Evolutionary conservation across 2,329 filamentous ascomycete species (phyloP).

Genomic region (Alternaria sp.): DNA sequence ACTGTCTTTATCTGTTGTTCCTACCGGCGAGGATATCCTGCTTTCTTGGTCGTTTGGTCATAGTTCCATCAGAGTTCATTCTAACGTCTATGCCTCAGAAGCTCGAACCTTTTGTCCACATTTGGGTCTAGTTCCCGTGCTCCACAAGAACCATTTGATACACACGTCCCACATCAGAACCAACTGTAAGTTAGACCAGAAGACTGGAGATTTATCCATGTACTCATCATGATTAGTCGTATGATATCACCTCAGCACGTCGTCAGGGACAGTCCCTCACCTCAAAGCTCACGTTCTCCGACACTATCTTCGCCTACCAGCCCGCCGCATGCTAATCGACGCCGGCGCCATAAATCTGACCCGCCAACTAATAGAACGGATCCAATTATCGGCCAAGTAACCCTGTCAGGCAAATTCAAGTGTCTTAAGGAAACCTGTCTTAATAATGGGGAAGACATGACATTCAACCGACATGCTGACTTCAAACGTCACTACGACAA

Average conservation of each 20-base stretch:
- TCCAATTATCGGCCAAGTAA: conserved; percentile 36
- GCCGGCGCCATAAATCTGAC: neutral
- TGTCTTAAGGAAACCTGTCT: conserved; percentile 32
- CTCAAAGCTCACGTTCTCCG: neutral
- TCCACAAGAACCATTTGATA: neutral
- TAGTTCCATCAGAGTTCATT: neutral
- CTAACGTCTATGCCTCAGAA: neutral
- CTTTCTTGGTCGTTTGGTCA: neutral
- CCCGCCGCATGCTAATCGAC: neutral
- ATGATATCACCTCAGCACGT: neutral
- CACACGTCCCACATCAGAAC: neutral
- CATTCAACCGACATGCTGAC: conserved; percentile 44
- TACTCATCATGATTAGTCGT: neutral
- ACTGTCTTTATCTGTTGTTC: rapidly evolving
- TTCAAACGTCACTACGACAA: conserved; percentile 41
- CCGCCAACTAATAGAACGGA: conserved; percentile 5
- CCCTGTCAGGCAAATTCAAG: conserved; percentile 34
- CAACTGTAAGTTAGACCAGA: neutral
- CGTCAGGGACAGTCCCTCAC: neutral
- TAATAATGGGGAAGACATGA: conserved; percentile 11
- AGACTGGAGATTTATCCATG: neutral
- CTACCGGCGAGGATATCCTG: too few relatives aligned
- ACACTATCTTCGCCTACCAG: neutral
- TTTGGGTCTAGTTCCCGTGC: neutral
- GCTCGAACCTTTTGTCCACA: neutral